Evolutionary conservation across 306 rosid species (phyloP), one percentile per base, ranked within the genome.

Genomic region (Gastrolobium bilobum): DNA sequence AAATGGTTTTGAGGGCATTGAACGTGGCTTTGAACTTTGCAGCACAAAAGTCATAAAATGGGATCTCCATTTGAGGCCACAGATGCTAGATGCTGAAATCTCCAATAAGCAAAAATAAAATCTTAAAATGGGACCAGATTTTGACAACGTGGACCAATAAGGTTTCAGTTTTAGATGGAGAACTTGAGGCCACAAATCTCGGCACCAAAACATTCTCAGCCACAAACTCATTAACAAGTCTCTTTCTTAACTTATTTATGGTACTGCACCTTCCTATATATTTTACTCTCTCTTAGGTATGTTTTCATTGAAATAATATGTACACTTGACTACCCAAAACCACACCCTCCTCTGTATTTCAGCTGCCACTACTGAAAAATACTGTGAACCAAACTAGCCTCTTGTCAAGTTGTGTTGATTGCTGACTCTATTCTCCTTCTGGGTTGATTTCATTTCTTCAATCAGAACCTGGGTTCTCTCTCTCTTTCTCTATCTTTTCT

Each of bases 141-240:
- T 2, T 2, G 0, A 30, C 43, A 72, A 81, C 83, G 77, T 75
- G 88, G 61, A 0, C 84, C 65, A 89, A 83, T 87, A 51, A 11
- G 5, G 2, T 3, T 62, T 26, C 69, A 38, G 91, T 75, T 92
- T 87, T 86, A 77, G 93, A 89, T 89, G 95, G 85, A 62, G 69
- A 15, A 0, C 29, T 87, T 85, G 30, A 71, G 75, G 83, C 97
- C 97, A 90, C 97, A 61, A 86, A 69, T 42, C 67, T 68, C 51
- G 3, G 0, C 7, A 30, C 66, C 76, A 10, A 59, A 71, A 4
- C 63, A 47, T 81, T 68, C 78, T 89, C 86, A 87, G 91, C 92
- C 97, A 89, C 97, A 85, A 88, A 75, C 57, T 33, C 75, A 29
- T 4, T 5, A 44, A 10, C 51, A 29, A 72, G 80, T 73, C 47